A percentile compares a stretch with the other conserved stretches of the same genome.
Evolutionary conservation across 805 yeast species (phyloP).

Genomic region (Saturnispora serradocipensis): DNA sequence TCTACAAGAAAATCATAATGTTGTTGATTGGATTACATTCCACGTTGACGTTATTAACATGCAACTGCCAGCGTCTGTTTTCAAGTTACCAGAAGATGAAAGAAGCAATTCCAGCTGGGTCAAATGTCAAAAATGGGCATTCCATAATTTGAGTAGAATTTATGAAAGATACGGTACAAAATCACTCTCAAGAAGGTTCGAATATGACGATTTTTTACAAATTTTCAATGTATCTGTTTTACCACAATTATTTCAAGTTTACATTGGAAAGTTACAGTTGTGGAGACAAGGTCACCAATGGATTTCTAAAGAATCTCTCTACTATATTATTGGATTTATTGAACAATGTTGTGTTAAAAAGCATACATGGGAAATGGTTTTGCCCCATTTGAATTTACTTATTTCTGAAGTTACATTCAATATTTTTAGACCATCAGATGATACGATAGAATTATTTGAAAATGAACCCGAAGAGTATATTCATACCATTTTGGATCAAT

Average conservation of each 20-base stretch:
- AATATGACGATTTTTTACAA: constrained; percentile 51
- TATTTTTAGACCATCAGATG: constrained; percentile 62
- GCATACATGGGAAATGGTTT: constrained; percentile 57
- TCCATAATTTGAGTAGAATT: constrained; percentile 63
- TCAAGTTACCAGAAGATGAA: constrained; percentile 43
- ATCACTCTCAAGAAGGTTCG: constrained; percentile 35
- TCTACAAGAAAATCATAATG: constrained; percentile 43
- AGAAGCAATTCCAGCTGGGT: constrained; percentile 50
- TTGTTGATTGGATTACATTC: constrained; percentile 66
- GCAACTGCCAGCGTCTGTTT: constrained; percentile 45
- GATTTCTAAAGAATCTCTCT: constrained; percentile 59
- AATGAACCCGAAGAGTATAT: constrained; percentile 89
- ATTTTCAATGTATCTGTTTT: constrained; percentile 49
- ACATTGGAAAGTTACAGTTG: constrained; percentile 55
- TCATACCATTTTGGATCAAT: constrained; percentile 58
- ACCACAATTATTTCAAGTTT: constrained; percentile 62
- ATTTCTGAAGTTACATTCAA: constrained; percentile 74
- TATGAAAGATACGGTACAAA: constrained; percentile 62
- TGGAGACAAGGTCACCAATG: constrained; percentile 66
- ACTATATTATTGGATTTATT: constrained; percentile 53
- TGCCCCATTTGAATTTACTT: constrained; percentile 58
- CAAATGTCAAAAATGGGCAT: constrained; percentile 83
- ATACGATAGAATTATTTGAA: constrained; percentile 67
- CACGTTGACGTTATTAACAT: constrained; percentile 60
- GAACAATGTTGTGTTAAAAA: constrained; percentile 52